Conservation (phyloP, 345 rosid genomes). For the Eucalyptus microcorys region DNA sequence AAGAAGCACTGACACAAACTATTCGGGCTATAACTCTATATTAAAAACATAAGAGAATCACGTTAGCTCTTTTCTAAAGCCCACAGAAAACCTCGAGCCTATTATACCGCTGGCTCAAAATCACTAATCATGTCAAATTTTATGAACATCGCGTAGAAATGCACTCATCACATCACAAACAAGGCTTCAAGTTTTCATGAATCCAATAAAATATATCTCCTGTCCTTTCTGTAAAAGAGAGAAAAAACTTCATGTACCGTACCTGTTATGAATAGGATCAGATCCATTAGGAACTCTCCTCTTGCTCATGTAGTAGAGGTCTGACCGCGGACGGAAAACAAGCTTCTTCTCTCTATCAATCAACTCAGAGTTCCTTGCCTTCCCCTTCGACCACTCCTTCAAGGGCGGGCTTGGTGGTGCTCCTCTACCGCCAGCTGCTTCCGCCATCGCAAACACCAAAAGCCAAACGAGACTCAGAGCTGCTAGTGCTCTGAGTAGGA, state of each 20-base stretch:
- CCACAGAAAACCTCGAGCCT: neutral
- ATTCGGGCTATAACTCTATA: neutral
- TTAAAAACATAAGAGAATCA: neutral
- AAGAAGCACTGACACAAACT: neutral
- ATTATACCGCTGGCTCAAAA: neutral
- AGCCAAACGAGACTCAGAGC: constrained; percentile 16
- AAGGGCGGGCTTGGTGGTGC: neutral
- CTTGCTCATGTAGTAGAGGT: constrained; percentile 57
- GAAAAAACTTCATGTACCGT: neutral
- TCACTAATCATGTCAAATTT: neutral
- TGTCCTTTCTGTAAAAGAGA: neutral
- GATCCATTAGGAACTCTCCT: constrained; percentile 91
- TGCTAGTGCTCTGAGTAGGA: constrained; percentile 3
- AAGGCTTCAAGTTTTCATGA: neutral
- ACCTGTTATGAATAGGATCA: constrained; percentile 99
- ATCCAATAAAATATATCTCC: neutral
- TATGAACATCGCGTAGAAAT: neutral
- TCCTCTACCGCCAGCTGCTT: constrained; percentile 2
- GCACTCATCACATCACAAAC: neutral
- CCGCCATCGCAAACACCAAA: constrained; percentile 12
- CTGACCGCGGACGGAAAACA: constrained; percentile 5
- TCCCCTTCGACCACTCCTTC: neutral
- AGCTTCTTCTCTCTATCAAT: neutral
- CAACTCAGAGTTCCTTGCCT: neutral
- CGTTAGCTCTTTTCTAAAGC: neutral